These are phyloP conservation scores for Pisolithus albus DNA, from an alignment of 768 basidiomycete species.

Conservation along the genomic window DNA sequence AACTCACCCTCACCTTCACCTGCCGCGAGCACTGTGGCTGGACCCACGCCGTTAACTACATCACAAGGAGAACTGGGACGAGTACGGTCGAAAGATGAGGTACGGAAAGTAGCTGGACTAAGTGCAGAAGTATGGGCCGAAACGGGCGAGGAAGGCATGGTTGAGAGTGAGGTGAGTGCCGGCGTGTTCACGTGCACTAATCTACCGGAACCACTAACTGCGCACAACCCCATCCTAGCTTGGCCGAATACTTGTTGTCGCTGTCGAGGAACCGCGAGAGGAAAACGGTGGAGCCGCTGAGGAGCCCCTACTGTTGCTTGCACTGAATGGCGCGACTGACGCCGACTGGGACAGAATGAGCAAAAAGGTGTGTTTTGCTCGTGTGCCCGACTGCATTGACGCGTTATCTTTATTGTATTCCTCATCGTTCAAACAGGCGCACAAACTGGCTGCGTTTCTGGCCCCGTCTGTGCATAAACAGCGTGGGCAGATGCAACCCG, in stretches of 20 bases:
- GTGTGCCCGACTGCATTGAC: not conserved
- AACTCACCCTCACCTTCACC: not conserved
- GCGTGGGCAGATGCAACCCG: slow-evolving; percentile 20
- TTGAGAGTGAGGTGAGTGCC: slow-evolving; percentile 64
- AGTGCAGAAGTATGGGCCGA: slow-evolving; percentile 76
- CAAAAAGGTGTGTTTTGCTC: slow-evolving; percentile 41
- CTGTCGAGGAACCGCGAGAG: slow-evolving; percentile 40
- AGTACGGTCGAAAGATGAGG: slow-evolving; percentile 58
- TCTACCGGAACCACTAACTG: not conserved
- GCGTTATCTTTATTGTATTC: not conserved
- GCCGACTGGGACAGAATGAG: slow-evolving; percentile 66
- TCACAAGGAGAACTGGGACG: not conserved
- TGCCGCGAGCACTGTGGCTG: not conserved
- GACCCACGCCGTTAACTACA: not conserved
- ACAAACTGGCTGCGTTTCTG: slow-evolving; percentile 26
- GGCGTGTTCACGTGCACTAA: not conserved
- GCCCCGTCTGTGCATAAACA: slow-evolving; percentile 34
- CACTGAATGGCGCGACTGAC: slow-evolving; percentile 52
- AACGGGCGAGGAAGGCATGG: slow-evolving; percentile 51
- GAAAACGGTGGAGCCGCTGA: slow-evolving; percentile 17
- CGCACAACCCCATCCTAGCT: slow-evolving; percentile 35
- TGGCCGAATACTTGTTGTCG: slow-evolving; percentile 63
- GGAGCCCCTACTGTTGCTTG: slow-evolving; percentile 61
- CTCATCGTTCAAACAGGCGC: slow-evolving; percentile 15
- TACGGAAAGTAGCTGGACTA: slow-evolving; percentile 66